Evolutionary conservation across 2,329 filamentous ascomycete genomes (phyloP).

Genomic region (Thielaviopsis musarum): DNA sequence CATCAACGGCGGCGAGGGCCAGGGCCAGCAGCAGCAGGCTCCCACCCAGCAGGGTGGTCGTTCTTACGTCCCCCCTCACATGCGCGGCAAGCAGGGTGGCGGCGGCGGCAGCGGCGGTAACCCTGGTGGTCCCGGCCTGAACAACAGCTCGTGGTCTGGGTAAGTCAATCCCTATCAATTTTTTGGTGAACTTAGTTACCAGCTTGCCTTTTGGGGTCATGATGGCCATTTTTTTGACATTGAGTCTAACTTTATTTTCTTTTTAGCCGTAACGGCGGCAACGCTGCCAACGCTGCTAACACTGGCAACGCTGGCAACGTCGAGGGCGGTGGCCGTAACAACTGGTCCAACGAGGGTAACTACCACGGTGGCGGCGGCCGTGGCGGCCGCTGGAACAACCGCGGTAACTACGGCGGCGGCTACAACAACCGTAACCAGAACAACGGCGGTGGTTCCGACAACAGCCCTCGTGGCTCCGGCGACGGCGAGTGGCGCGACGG

Average conservation of each 20-base stretch:
- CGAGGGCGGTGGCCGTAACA: conserved; percentile 17
- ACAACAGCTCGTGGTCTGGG: conserved; percentile 48
- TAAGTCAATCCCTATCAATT: conserved; percentile 23
- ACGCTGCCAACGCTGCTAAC: no score
- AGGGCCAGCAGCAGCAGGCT: conserved; percentile 16
- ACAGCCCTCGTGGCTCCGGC: conserved; percentile 55
- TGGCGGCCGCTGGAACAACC: conserved; percentile 17
- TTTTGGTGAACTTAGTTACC: no score
- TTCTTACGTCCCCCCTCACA: conserved; percentile 75
- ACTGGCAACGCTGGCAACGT: no score
- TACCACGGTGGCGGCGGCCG: conserved; percentile 22
- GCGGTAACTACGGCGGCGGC: conserved; percentile 24
- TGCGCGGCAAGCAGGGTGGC: conserved; percentile 41
- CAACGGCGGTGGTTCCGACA: conserved; percentile 18
- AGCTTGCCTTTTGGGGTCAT: no score
- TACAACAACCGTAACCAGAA: conserved; percentile 3
- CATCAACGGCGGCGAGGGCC: conserved; percentile 18
- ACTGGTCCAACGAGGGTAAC: conserved; percentile 21
- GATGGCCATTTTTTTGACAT: background rate
- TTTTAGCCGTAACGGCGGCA: conserved; percentile 19
- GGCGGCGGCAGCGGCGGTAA: conserved; percentile 15
- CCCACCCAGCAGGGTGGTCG: conserved; percentile 21
- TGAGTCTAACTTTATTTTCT: background rate
- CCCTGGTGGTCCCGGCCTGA: conserved; percentile 30
- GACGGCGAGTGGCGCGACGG: conserved; percentile 95